Percentiles rank a stretch among this genome's conserved stretches.
phyloP scores from a whole-genome alignment of 352 stramenopile species.

The Globisporangium nodosum region DNA sequence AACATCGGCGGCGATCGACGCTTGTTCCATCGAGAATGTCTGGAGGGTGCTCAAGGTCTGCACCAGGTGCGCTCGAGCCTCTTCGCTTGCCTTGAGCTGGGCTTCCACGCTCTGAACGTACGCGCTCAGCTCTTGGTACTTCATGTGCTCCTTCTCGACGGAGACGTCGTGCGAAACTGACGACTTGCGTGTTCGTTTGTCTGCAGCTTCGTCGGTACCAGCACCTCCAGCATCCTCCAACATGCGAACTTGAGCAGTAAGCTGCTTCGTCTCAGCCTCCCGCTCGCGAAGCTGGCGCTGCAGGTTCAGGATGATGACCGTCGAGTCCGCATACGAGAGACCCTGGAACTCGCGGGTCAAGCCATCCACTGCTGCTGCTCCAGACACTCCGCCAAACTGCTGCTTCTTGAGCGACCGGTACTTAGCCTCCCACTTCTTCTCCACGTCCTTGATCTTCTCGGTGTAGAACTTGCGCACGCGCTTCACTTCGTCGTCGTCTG shows the following conservation, averaged over 20 bases:
- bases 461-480: conserved; percentile 69
- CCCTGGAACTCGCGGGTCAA: conserved; percentile 9
- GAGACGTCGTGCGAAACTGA: background rate
- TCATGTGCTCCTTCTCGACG: background rate
- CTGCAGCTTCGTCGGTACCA: background rate
- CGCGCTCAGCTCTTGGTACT: conserved; percentile 10
- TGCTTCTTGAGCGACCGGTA: conserved; percentile 55
- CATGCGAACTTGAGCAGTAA: background rate
- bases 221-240: background rate
- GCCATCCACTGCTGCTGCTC: background rate
- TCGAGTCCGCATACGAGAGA: conserved; percentile 29
- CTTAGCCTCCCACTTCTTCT: conserved; percentile 71
- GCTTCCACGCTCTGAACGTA: conserved; percentile 28
- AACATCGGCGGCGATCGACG: background rate
- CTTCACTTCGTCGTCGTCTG: conserved; percentile 26
- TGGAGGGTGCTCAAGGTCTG: conserved; percentile 49
- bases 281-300: conserved; percentile 20
- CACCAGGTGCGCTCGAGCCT: conserved; percentile 49
- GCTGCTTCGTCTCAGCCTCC: conserved; percentile 9
- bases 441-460: conserved; percentile 69
- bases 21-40: conserved; percentile 5
- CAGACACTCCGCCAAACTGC: conserved; percentile 15
- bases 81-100: conserved; percentile 66
- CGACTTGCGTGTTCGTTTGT: background rate
- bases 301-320: conserved; percentile 33